Evolutionary conservation across 2,329 filamentous ascomycete species (phyloP), one percentile per base, ranked within the genome.

Genomic region (Penicillium sp.): DNA sequence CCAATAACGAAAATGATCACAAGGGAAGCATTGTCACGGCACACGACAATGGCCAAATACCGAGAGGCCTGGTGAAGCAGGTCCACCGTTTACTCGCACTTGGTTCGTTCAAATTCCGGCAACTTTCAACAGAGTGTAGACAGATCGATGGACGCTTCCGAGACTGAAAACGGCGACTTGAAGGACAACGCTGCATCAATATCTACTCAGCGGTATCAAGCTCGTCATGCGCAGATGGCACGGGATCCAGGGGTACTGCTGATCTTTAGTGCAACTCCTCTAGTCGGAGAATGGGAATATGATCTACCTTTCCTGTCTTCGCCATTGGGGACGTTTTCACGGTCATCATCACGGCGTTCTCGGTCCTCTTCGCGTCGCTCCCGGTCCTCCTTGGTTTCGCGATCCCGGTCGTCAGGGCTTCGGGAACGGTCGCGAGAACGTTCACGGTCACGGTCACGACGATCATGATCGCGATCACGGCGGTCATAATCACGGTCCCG

Each of bases 171-270:
- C 20, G n/a, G n/a, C 25, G 29, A 23, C 30, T 41, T 29, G 34
- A 30, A 25, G 18, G 18, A 35, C 42, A 41, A 40, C 39, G 28
- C 9, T 22, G 30, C 32, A 44, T 47, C 42, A 49, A 53, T 41
- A 63, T 60, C 64, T 73, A 80, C 70, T 96, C 92, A 58, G 89
- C 90, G 60, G 92, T 89, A 66, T 98, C 92, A 62, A 96, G 78
- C 61, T 98, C 92, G 65, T 98, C 92, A 60, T 95, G 87, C 55
- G 80, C 82, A 48, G 85, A 82, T 47, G 85, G 79, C 52, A 86
- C 84, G 56, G 85, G 86, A 52, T 93, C 87, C 56, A 83, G 70
- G 61, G 77, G 64, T 53, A 66, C 69, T 67, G 54, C 37, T 47
- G 38, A 48, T 46, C 4, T 5, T 27, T 5, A 27, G 25, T 13